Evolutionary conservation across 1,284 basidiomycete genomes (phyloP).

Genomic region (Bjerkandera adusta): DNA sequence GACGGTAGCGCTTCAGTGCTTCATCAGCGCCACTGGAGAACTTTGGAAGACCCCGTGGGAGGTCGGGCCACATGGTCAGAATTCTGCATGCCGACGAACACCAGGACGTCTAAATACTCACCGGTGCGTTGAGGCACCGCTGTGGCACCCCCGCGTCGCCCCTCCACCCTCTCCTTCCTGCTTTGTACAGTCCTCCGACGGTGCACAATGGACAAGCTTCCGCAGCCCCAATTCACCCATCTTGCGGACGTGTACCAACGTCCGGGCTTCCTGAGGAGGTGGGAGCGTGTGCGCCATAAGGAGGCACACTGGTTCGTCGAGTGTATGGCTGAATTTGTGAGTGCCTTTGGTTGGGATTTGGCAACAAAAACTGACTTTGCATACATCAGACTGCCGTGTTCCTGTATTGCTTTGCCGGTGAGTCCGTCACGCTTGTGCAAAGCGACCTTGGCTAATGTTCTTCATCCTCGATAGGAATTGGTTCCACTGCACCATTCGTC

Average conservation of each 20-base stretch:
- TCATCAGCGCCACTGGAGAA: neutral
- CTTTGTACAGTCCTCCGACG: neutral
- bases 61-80: neutral
- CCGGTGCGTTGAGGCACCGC: too few relatives aligned
- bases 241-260: constrained; percentile 28
- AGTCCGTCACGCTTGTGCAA: neutral
- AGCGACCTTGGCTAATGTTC: neutral
- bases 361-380: too few relatives aligned
- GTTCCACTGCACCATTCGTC: constrained; percentile 51
- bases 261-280: constrained; percentile 38
- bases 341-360: constrained; percentile 17
- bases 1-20: too few relatives aligned
- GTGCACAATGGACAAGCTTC: constrained; percentile 12
- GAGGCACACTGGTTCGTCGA: constrained; percentile 52
- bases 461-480: constrained; percentile 43
- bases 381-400: constrained; percentile 37
- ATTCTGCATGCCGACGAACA: neutral
- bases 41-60: neutral
- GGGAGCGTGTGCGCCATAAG: constrained; percentile 53
- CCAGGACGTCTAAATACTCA: neutral
- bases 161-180: neutral
- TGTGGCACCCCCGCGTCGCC: neutral
- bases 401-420: constrained; percentile 53
- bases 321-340: constrained; percentile 57
- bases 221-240: constrained; percentile 21